Evolutionary conservation across 1,284 basidiomycete genomes (phyloP).

Genomic region (Cronartium quercuum): DNA sequence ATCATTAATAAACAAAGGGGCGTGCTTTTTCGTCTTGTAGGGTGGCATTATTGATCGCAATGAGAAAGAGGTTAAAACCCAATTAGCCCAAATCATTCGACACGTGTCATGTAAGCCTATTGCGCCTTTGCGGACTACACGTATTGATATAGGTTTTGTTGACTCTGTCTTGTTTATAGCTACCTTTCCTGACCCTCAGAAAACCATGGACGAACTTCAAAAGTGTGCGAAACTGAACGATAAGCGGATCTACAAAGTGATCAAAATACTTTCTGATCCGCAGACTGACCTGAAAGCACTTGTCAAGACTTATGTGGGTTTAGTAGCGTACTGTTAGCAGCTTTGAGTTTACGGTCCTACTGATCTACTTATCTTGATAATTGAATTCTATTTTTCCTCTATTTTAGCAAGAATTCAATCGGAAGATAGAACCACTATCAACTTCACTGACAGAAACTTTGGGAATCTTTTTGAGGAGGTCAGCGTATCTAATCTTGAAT

Average conservation of each 20-base stretch:
- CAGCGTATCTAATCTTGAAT: conserved; percentile 70
- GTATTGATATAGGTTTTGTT: conserved; percentile 72
- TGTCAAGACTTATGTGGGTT: conserved; percentile 66
- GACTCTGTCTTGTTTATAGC: conserved; percentile 56
- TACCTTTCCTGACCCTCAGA: conserved; percentile 63
- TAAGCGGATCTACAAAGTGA: conserved; percentile 71
- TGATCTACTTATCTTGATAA: conserved; percentile 16
- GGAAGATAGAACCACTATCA: conserved; percentile 66
- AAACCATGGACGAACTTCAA: conserved; percentile 69
- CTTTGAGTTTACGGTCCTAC: neutral
- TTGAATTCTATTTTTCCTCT: neutral
- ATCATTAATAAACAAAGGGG: neutral
- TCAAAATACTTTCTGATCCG: conserved; percentile 72
- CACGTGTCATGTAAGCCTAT: neutral
- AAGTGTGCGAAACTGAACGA: conserved; percentile 83
- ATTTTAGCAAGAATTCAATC: conserved; percentile 65
- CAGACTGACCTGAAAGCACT: conserved; percentile 74
- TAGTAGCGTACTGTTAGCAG: neutral
- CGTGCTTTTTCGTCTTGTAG: neutral
- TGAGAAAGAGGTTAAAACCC: conserved; percentile 17
- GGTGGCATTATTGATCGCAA: conserved; percentile 27
- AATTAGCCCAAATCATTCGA: conserved; percentile 23
- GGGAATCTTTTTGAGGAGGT: conserved; percentile 64
- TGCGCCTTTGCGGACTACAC: conserved; percentile 54
- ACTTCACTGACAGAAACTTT: conserved; percentile 64